phyloP scores from a whole-genome alignment of 2,329 filamentous ascomycete species.

The Orbilia oligospora region DNA sequence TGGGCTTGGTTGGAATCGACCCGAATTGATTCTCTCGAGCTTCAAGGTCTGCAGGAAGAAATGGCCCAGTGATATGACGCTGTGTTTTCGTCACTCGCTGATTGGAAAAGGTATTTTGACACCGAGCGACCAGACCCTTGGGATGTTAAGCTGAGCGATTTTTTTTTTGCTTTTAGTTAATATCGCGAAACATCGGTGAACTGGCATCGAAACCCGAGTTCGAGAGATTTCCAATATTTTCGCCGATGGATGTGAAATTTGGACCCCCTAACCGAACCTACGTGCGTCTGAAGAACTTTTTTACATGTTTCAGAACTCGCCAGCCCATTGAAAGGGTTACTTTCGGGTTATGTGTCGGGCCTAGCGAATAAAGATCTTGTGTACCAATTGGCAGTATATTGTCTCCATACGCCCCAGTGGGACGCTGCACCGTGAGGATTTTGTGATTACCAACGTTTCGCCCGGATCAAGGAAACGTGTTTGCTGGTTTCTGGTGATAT shows the following conservation, averaged over 20 bases:
- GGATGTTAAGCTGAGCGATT: conserved; percentile 36
- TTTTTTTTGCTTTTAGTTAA: conserved; percentile 40
- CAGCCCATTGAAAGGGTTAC: conserved; percentile 14
- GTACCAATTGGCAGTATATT: conserved; percentile 26
- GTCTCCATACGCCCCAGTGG: conserved; percentile 4
- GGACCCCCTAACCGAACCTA: conserved; percentile 34
- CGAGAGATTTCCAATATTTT: conserved; percentile 35
- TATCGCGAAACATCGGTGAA: conserved; percentile 37
- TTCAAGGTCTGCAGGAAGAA: conserved; percentile 10
- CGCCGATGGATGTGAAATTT: conserved; percentile 27
- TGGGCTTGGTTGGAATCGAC: conserved; percentile 28
- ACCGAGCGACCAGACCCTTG: conserved; percentile 10
- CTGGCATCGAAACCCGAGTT: conserved; percentile 31
- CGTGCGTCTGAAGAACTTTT: conserved; percentile 29
- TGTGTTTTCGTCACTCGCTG: conserved; percentile 22
- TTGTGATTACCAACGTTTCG: conserved; percentile 41
- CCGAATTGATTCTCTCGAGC: conserved; percentile 6
- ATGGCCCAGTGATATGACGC: conserved; percentile 17
- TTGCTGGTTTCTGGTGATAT: conserved; percentile 43
- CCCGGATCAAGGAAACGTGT: conserved; percentile 48
- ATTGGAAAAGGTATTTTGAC: conserved; percentile 16
- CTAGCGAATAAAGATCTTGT: conserved; percentile 40
- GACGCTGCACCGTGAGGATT: conserved; percentile 20
- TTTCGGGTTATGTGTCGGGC: conserved; percentile 33
- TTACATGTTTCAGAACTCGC: conserved; percentile 49